Conservation (phyloP, 305 asterid species). For the Plantago lanceolata region DNA sequence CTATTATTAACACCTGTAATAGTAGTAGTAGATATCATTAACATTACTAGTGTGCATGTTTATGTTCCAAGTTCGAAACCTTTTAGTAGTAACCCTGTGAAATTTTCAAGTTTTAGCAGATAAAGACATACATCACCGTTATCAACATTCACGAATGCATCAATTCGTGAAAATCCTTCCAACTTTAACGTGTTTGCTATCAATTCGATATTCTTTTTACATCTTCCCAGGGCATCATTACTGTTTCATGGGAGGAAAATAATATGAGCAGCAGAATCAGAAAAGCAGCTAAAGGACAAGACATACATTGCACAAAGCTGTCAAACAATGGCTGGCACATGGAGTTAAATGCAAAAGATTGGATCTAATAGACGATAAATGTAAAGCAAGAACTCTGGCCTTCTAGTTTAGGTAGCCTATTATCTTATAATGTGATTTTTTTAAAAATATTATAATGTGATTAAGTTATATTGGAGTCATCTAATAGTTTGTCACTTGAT, state of each 20-base stretch:
- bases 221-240: conserved; percentile 50
- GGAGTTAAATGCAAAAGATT: background rate
- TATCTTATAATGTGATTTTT: too few species aligned
- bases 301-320: background rate
- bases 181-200: conserved; percentile 70
- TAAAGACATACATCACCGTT: conserved; percentile 59
- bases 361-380: too few species aligned
- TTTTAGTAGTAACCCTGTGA: too few species aligned
- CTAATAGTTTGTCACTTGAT: too few species aligned
- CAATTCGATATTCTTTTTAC: conserved; percentile 61
- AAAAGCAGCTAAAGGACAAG: background rate
- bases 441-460: too few species aligned
- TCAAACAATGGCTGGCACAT: background rate
- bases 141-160: conserved; percentile 80
- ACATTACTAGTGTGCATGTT: background rate
- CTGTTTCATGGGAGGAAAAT: conserved; percentile 32
- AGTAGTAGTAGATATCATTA: background rate
- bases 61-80: background rate
- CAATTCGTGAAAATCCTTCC: conserved; percentile 87
- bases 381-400: too few species aligned
- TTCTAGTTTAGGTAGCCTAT: too few species aligned
- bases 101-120: background rate
- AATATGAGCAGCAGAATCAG: conserved; percentile 17
- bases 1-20: conserved; percentile 71
- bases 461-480: too few species aligned